Conservation (phyloP, 306 rosid genomes). For the Morella rubra region DNA sequence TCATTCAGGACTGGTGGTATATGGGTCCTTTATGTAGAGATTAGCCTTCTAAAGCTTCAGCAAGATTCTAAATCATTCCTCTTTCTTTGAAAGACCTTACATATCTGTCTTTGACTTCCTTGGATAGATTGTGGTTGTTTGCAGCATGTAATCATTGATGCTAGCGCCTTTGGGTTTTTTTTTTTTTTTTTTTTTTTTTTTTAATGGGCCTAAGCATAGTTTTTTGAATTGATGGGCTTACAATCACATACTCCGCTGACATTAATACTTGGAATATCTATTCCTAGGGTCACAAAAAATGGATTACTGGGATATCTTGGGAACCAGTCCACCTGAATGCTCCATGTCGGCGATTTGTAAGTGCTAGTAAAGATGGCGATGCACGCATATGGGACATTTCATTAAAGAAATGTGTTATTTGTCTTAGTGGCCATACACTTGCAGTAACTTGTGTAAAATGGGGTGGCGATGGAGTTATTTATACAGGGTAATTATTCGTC, state of each 20-base stretch:
- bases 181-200: too few relatives aligned
- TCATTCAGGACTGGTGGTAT: too few relatives aligned
- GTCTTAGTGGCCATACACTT: slow-evolving; percentile 86
- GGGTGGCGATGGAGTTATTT: slow-evolving; percentile 98
- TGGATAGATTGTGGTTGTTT: background rate
- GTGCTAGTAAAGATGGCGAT: slow-evolving; percentile 98
- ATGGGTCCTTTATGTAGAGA: too few relatives aligned
- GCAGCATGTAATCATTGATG: background rate
- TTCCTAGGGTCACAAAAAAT: slow-evolving; percentile 88
- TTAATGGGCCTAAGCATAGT: background rate
- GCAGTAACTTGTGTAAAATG: slow-evolving; percentile 92
- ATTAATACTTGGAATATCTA: slow-evolving; percentile 11
- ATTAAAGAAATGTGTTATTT: slow-evolving; percentile 56
- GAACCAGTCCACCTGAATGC: slow-evolving; percentile 84
- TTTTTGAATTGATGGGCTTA: slow-evolving; percentile 3
- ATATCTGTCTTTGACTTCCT: background rate
- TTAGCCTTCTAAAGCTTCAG: too few relatives aligned
- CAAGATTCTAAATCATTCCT: background rate
- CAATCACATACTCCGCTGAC: slow-evolving; percentile 2
- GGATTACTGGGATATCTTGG: slow-evolving; percentile 97
- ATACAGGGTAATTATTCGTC: slow-evolving; percentile 61
- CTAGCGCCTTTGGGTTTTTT: background rate
- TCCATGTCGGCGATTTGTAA: slow-evolving; percentile 90
- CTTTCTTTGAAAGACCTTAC: background rate
- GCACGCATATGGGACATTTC: slow-evolving; percentile 93